Conservation (phyloP, 257 asterid species). For the Ehretia macrophylla region DNA sequence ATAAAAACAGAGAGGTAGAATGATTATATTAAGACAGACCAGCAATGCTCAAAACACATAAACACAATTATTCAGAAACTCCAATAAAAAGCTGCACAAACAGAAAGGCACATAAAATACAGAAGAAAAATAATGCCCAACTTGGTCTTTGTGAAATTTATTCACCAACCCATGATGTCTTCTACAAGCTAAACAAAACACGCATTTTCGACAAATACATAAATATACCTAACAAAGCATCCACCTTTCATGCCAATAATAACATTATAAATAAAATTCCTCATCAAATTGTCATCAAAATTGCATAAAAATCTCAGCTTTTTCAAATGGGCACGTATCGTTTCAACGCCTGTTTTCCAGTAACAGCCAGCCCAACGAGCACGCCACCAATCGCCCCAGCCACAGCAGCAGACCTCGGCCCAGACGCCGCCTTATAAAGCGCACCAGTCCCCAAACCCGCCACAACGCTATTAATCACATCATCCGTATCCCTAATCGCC, state of each 20-base stretch:
- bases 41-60: too few species aligned
- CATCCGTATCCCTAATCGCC: conserved; percentile 38
- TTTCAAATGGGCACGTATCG: conserved; percentile 40
- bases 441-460: conserved; percentile 51
- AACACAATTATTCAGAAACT: background rate
- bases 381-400: conserved; percentile 51
- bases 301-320: background rate
- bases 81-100: background rate
- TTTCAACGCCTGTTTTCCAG: conserved; percentile 43
- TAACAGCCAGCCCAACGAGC: conserved; percentile 39
- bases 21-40: background rate
- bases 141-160: conserved; percentile 24
- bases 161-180: conserved; percentile 17
- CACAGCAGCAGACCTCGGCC: conserved; percentile 45
- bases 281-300: conserved; percentile 2
- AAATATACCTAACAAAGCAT: conserved; percentile 17
- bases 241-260: conserved; percentile 16
- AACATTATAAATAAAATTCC: background rate
- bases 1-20: too few species aligned
- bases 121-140: conserved; percentile 14
- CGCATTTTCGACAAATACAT: conserved; percentile 6
- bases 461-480: conserved; percentile 36
- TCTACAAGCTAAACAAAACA: conserved; percentile 18
- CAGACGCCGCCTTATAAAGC: conserved; percentile 46
- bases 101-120: background rate